Evolutionary conservation across 345 rosid species (phyloP).

Genomic region (Syzygium jambos): DNA sequence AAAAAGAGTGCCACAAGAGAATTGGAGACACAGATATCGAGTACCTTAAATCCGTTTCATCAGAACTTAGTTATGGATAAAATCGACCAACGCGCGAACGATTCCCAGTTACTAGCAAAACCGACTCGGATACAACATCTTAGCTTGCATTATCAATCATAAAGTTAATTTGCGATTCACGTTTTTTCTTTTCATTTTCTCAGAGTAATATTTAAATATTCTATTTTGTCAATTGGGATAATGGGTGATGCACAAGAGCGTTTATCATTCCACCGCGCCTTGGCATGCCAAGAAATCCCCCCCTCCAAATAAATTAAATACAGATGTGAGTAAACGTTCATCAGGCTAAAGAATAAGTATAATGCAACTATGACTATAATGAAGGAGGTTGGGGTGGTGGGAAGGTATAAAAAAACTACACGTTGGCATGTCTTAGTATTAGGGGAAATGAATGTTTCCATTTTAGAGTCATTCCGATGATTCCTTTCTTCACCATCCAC

Average conservation of each 20-base stretch:
- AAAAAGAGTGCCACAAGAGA: background rate
- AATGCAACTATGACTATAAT: background rate
- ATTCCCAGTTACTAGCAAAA: background rate
- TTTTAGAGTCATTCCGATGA: background rate
- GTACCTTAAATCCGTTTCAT: background rate
- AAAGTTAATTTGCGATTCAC: background rate
- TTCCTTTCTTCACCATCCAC: background rate
- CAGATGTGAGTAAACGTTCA: no score
- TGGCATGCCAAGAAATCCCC: no score
- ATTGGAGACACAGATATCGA: background rate
- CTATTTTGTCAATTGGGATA: background rate
- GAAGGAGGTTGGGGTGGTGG: background rate
- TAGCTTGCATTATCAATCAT: background rate
- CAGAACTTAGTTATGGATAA: background rate
- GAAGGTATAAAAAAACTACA: background rate
- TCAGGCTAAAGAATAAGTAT: background rate
- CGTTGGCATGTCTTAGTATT: background rate
- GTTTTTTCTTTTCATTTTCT: background rate
- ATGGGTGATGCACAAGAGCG: background rate
- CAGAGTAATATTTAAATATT: background rate
- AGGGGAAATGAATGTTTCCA: constrained; percentile 7
- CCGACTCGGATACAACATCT: background rate
- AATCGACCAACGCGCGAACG: background rate
- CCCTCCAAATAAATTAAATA: no score
- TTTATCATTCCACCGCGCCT: background rate